Percentiles rank a stretch among this genome's conserved stretches.
phyloP scores from a whole-genome alignment of 805 yeast species.

The Wickerhamomyces canadensis region DNA sequence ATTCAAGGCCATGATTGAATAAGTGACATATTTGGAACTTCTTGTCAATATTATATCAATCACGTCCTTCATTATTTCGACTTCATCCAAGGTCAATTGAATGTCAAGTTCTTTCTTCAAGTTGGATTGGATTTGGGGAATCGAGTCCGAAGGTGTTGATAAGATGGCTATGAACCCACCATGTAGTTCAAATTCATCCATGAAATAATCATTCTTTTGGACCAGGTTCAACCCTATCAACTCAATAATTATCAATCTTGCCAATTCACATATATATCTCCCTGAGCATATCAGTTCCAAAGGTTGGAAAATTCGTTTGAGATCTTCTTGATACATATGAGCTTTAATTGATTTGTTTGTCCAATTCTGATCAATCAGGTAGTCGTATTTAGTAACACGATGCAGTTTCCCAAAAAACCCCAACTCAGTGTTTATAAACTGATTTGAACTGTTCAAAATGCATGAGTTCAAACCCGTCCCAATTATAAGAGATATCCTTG shows the following conservation, averaged over 20 bases:
- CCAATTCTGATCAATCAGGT: conserved; percentile 31
- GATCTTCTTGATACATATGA: conserved; percentile 7
- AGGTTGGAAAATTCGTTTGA: conserved; percentile 43
- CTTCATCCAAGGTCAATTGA: conserved; percentile 10
- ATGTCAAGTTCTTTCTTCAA: not conserved
- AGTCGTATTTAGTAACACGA: conserved; percentile 35
- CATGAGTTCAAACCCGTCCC: conserved; percentile 66
- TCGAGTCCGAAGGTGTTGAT: no score
- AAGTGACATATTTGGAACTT: conserved; percentile 18
- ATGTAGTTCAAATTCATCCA: conserved; percentile 7
- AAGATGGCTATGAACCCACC: conserved; percentile 10
- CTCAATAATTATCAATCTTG: conserved; percentile 39
- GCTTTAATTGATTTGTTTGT: not conserved
- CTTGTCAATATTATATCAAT: conserved; percentile 36
- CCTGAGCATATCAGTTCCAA: conserved; percentile 51
- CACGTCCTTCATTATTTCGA: conserved; percentile 25
- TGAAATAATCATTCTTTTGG: not conserved
- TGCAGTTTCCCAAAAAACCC: conserved; percentile 45
- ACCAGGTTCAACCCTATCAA: not conserved
- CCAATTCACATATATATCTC: conserved; percentile 49
- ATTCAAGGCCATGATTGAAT: conserved; percentile 9
- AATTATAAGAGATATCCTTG: conserved; percentile 48
- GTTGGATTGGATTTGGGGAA: no score
- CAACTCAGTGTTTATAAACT: conserved; percentile 45
- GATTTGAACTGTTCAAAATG: conserved; percentile 26